phyloP scores from a whole-genome alignment of 2,329 filamentous ascomycete genomes.

The Fusarium buxicola region DNA sequence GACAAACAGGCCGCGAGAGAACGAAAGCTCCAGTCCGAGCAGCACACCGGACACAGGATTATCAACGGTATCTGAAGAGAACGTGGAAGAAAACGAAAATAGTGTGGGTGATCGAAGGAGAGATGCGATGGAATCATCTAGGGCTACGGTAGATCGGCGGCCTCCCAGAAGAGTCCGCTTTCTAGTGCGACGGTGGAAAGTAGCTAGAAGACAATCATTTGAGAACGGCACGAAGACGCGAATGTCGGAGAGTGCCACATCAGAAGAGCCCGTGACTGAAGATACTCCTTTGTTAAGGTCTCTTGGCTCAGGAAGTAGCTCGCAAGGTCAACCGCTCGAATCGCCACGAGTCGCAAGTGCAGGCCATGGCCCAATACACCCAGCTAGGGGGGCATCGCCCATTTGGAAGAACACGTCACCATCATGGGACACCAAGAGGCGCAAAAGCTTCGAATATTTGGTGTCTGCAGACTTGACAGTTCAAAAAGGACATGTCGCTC shows the following conservation, averaged over 20 bases:
- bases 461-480: too few relatives aligned
- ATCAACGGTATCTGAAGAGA: conserved; percentile 3
- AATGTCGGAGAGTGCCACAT: not conserved
- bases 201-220: not conserved
- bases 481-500: too few relatives aligned
- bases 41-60: not conserved
- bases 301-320: not conserved
- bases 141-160: not conserved
- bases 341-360: not conserved
- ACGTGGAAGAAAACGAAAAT: not conserved
- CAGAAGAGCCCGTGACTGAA: not conserved
- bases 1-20: not conserved
- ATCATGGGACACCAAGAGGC: not conserved
- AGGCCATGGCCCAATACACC: not conserved
- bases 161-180: not conserved
- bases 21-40: not conserved
- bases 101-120: not conserved
- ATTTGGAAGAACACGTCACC: not conserved
- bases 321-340: not conserved
- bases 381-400: not conserved
- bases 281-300: not conserved
- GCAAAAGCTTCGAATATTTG: not conserved
- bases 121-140: not conserved
- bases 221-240: too few relatives aligned
- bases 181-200: not conserved